Base-by-base conservation (phyloP, 345 rosid genomes). In the Punica granatum region DNA sequence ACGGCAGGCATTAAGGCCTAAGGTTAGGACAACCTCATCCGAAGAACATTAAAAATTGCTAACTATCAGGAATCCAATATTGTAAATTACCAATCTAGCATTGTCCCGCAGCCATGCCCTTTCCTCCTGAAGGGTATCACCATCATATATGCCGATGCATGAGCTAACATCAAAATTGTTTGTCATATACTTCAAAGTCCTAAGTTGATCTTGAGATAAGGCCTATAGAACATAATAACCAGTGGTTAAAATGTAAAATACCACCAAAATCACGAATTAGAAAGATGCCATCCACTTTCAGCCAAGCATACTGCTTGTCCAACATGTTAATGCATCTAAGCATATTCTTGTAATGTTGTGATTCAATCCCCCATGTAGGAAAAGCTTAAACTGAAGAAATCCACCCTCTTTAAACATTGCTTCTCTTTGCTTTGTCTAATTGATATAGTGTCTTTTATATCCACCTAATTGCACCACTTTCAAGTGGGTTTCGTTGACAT, bases 191-290 rank as follows among this genome's bases (percentile, higher is more conserved):
- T 79, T 72, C 75, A 89, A 78, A 35, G 90, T 88, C 82, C 92
- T 87, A 37, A 87, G 81, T 67, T 93, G 98, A 80, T 93, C 98
- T 78, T 93, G 98, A 63, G 98, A 95, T 78, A 93, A 77, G 74
- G 98, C 98, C 98, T 93, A 74, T 65, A 77, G 70, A 61, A 80
- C 72, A 43, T 74, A n/a, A 23, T 32, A 43, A 42, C 16, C 25
- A 34, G 60, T 36, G 15, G 31, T 43, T 61, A 48, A 56, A n/a
- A 13, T 36, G 62, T 34, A 21, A 28, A 4, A 26, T 2, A 30
- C 16, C 61, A 28, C 61, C 61, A 37, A 36, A 62, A 23, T 23
- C 10, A 30, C 30, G n/a, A 19, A 60, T 25, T 60, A 35, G 21
- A 25, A 33, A 60, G 37, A 60, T 23, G 66, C 25, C n/a, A 41